A percentile compares a stretch with the other conserved stretches of the same genome.
phyloP scores from a whole-genome alignment of 192 early-diverging fungal genomes.

The Coemansia sp. region DNA sequence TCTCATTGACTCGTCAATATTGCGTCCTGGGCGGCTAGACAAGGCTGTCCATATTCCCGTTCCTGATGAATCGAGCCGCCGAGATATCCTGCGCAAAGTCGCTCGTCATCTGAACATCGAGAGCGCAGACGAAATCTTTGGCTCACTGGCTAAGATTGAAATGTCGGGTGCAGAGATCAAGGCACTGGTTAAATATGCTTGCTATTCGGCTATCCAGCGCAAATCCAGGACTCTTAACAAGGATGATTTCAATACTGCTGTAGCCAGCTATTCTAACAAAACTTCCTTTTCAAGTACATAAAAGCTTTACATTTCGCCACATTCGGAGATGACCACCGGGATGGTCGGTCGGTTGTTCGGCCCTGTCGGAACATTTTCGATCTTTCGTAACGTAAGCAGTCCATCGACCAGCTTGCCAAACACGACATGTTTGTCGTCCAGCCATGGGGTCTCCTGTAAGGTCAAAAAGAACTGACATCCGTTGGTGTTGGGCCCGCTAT shows the following conservation, averaged over 20 bases:
- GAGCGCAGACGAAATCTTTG: constrained; percentile 3
- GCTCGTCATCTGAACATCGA: constrained; percentile 31
- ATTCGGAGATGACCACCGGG: constrained; percentile 76
- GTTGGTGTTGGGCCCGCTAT: constrained; percentile 82
- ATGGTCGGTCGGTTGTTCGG: constrained; percentile 75
- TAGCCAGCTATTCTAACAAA: constrained; percentile 1
- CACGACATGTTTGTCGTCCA: constrained; percentile 66
- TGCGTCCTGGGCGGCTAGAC: constrained; percentile 87
- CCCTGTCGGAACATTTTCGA: constrained; percentile 79
- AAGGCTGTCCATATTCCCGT: constrained; percentile 65
- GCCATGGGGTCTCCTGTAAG: constrained; percentile 66
- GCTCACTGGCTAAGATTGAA: constrained; percentile 11
- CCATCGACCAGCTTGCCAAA: constrained; percentile 60
- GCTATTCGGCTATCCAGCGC: constrained; percentile 41
- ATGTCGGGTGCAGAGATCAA: constrained; percentile 48
- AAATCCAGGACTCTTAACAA: constrained; percentile 4
- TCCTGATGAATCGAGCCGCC: constrained; percentile 59
- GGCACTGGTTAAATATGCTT: constrained; percentile 29
- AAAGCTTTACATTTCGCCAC: constrained; percentile 74
- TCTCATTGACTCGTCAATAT: constrained; percentile 69
- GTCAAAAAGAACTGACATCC: constrained; percentile 94
- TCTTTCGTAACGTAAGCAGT: constrained; percentile 66
- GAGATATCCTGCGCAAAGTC: constrained; percentile 61
- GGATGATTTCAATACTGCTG: constrained; percentile 15
- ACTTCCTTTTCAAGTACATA: neutral